Conservation (phyloP, 495 filamentous ascomycete genomes). For the Aspergillus heteromorphus region DNA sequence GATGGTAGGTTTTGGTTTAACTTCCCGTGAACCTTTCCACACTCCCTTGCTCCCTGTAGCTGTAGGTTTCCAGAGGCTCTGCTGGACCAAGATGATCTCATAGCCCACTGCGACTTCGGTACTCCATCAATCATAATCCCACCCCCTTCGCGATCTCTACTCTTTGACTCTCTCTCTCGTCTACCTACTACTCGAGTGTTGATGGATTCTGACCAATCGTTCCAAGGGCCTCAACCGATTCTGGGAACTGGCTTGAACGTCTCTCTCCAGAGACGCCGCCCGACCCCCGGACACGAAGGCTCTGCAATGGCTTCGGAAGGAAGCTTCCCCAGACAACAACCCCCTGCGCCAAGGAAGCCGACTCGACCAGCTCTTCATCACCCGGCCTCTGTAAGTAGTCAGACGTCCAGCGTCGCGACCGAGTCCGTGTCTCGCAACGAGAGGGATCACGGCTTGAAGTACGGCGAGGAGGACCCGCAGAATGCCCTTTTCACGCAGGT, state of each 20-base stretch:
- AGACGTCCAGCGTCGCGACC: slow-evolving; percentile 21
- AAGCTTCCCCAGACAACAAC: slow-evolving; percentile 22
- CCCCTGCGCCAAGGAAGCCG: slow-evolving; percentile 24
- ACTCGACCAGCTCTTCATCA: slow-evolving; percentile 23
- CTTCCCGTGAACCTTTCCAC: slow-evolving; percentile 5
- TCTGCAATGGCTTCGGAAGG: slow-evolving; percentile 21
- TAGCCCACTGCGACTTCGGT: slow-evolving; percentile 14
- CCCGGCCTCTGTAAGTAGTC: slow-evolving; percentile 25
- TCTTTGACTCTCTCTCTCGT: background rate
- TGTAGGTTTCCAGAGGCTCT: slow-evolving; percentile 16
- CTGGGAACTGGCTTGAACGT: slow-evolving; percentile 27
- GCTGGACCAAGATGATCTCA: slow-evolving; percentile 20
- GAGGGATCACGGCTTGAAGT: slow-evolving; percentile 20
- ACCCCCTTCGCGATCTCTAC: background rate
- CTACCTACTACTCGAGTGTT: slow-evolving; percentile 4
- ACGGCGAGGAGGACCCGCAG: slow-evolving; percentile 30
- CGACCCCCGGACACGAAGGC: slow-evolving; percentile 18
- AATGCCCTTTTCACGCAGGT: slow-evolving; percentile 61
- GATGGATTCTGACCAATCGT: slow-evolving; percentile 27
- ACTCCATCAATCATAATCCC: background rate
- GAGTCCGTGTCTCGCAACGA: slow-evolving; percentile 23
- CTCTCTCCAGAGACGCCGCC: slow-evolving; percentile 21
- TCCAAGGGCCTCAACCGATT: slow-evolving; percentile 25
- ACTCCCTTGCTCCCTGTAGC: slow-evolving; percentile 16
- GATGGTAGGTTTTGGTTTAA: slow-evolving; percentile 30